Percentiles rank a stretch among this genome's conserved stretches.
These are phyloP conservation scores for Picea glauca DNA, from an alignment of 75 land plant genomes.

Conservation along the genomic window DNA sequence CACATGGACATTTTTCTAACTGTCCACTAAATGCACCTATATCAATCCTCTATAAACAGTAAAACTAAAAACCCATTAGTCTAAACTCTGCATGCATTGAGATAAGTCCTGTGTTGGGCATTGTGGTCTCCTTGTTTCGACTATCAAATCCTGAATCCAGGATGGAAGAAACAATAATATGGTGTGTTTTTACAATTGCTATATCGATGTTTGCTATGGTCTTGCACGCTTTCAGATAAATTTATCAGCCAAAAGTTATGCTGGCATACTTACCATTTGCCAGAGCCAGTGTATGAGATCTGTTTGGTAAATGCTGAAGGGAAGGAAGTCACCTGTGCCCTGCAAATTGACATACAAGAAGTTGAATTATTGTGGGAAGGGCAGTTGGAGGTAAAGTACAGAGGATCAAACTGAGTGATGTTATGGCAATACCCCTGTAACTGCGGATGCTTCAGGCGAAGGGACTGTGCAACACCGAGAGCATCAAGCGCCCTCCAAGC, in stretches of 20 bases:
- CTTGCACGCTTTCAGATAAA: neutral
- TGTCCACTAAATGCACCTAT: too few species aligned
- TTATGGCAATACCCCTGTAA: constrained; percentile 13
- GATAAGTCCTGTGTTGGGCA: too few species aligned
- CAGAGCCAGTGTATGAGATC: neutral
- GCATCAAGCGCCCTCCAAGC: constrained; percentile 61
- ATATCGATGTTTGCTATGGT: neutral
- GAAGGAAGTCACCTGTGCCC: neutral
- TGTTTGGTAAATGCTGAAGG: neutral
- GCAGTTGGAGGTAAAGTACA: neutral
- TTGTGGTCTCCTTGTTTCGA: too few species aligned
- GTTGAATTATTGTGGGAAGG: neutral
- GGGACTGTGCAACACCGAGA: constrained; percentile 38
- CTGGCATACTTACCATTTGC: neutral
- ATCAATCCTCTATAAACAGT: too few species aligned
- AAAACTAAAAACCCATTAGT: too few species aligned
- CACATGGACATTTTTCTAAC: too few species aligned
- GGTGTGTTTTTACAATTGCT: neutral
- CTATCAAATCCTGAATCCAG: too few species aligned
- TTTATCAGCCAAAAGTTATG: neutral
- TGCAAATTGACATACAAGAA: neutral
- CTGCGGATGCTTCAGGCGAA: constrained; percentile 15
- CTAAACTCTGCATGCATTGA: too few species aligned
- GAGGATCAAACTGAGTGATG: neutral
- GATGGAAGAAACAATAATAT: too few species aligned